Conservation (phyloP, 2,329 filamentous ascomycete genomes). For the Ophiostoma australiae region DNA sequence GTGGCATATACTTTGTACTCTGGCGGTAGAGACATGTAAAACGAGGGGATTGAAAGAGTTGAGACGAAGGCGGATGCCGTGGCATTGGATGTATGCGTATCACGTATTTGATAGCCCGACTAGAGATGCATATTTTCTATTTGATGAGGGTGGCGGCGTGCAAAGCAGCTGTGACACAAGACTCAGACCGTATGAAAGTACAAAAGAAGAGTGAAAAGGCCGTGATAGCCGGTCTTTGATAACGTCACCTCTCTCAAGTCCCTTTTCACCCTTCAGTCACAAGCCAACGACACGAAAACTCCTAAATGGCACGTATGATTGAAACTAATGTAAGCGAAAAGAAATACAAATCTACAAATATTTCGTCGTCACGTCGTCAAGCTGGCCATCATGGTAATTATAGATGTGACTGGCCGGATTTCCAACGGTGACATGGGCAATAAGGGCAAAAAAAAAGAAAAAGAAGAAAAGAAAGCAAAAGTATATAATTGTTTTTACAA, state of each 20-base stretch:
- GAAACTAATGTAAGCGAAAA: neutral
- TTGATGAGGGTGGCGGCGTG: neutral
- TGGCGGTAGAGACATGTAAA: neutral
- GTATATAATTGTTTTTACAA: slow-evolving; percentile 11
- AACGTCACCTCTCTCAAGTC: neutral
- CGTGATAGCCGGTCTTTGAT: neutral
- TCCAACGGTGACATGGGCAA: neutral
- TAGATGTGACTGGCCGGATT: neutral
- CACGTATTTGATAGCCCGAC: neutral
- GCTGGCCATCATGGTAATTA: neutral
- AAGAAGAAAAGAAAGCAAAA: neutral
- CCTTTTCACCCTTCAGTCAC: too few species aligned
- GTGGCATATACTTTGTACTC: neutral
- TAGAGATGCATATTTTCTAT: neutral
- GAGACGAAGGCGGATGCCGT: neutral
- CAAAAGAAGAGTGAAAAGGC: neutral
- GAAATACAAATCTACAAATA: slow-evolving; percentile 22
- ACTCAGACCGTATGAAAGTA: too few species aligned
- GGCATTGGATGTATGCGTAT: neutral
- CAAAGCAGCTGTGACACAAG: neutral
- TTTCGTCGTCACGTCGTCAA: slow-evolving; percentile 9
- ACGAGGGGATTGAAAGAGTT: neutral
- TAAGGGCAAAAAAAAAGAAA: neutral
- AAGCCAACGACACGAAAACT: neutral
- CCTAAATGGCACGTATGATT: neutral